Conservation (phyloP, 2,329 filamentous ascomycete species). For the Aaosphaeria pasadenensis region DNA sequence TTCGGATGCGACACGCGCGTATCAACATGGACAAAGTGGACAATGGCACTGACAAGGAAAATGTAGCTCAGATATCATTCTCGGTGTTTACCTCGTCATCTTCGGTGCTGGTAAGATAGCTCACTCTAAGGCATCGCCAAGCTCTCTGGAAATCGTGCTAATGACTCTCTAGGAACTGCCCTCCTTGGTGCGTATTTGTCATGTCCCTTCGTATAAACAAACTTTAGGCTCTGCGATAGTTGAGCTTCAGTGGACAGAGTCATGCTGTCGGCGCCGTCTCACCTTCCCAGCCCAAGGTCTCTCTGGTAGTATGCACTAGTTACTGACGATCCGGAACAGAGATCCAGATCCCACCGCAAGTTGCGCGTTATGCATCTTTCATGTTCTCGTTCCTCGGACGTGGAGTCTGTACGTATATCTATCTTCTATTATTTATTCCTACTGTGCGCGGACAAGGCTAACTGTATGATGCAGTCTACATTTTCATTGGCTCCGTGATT, state of each 20-base stretch:
- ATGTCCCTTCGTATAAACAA: too few relatives aligned
- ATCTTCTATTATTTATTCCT: background rate
- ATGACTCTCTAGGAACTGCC: constrained; percentile 55
- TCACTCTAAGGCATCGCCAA: background rate
- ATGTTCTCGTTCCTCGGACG: constrained; percentile 97
- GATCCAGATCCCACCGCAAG: constrained; percentile 91
- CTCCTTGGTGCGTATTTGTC: constrained; percentile 37
- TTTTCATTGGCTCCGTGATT: constrained; percentile 87
- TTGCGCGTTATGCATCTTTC: constrained; percentile 93
- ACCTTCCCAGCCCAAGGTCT: too few relatives aligned
- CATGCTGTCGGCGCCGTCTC: too few relatives aligned
- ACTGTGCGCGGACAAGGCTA: constrained; percentile 4
- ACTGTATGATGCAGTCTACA: constrained; percentile 68
- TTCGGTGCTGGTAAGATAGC: constrained; percentile 75
- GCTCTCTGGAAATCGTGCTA: too few relatives aligned
- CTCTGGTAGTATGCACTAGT: too few relatives aligned
- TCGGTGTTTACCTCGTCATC: constrained; percentile 83
- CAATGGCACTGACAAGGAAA: background rate
- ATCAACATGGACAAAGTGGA: too few relatives aligned
- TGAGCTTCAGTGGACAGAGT: too few relatives aligned
- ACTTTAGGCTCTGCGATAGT: too few relatives aligned
- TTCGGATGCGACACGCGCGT: too few relatives aligned
- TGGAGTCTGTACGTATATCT: constrained; percentile 75
- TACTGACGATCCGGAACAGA: constrained; percentile 47
- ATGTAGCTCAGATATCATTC: constrained; percentile 66